These are phyloP conservation scores for Cryoendolithus antarcticus DNA, from an alignment of 2,329 filamentous ascomycete genomes.

Conservation along the genomic window DNA sequence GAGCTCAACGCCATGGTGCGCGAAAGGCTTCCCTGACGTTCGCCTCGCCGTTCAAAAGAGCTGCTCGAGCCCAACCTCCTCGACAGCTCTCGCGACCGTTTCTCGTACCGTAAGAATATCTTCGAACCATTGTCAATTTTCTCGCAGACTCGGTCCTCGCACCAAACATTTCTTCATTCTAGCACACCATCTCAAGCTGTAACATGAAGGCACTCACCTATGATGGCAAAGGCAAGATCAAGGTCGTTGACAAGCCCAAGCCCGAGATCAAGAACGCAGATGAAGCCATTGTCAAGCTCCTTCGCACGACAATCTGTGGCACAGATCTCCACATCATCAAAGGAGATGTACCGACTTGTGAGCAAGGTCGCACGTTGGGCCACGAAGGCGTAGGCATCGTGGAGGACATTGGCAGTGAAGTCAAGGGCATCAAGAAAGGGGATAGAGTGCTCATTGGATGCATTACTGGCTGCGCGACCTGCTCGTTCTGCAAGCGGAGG, in stretches of 20 bases:
- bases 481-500: conserved; percentile 35
- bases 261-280: conserved; percentile 12
- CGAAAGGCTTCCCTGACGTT: no score
- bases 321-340: conserved; percentile 43
- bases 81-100: no score
- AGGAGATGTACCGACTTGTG: conserved; percentile 39
- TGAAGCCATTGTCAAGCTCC: conserved; percentile 28
- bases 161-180: no score
- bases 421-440: conserved; percentile 36
- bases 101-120: no score
- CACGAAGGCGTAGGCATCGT: conserved; percentile 43
- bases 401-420: conserved; percentile 32
- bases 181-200: background rate
- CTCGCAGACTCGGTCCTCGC: no score
- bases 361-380: conserved; percentile 36
- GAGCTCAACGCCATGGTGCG: no score
- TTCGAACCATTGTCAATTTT: no score
- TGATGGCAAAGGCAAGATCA: conserved; percentile 14
- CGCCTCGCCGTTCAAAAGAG: no score
- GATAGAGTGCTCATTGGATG: conserved; percentile 35
- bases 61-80: no score
- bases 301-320: conserved; percentile 19
- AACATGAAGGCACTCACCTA: conserved; percentile 16
- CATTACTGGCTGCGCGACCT: conserved; percentile 40
- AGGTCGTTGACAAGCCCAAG: conserved; percentile 14